These are phyloP conservation scores for Penicillium sp. DNA, from an alignment of 2,329 filamentous ascomycete species.

Conservation along the genomic window DNA sequence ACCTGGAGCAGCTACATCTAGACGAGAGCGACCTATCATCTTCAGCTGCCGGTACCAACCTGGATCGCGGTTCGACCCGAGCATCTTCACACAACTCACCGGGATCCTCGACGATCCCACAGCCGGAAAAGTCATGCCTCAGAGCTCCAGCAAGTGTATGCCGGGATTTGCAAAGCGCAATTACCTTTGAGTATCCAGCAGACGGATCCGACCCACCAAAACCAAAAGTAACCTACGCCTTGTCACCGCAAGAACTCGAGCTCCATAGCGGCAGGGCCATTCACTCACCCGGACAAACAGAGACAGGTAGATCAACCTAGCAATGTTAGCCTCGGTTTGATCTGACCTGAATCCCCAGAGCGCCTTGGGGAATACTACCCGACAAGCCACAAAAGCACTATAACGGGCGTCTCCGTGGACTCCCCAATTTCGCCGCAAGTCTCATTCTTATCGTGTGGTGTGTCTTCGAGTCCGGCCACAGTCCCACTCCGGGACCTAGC, in stretches of 20 bases:
- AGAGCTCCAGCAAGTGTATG: not conserved
- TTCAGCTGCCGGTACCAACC: too few relatives aligned
- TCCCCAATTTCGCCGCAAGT: conserved; percentile 7
- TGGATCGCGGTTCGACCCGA: too few relatives aligned
- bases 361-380: conserved; percentile 7
- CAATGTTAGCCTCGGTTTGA: not conserved
- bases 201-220: conserved; percentile 3
- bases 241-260: conserved; percentile 1
- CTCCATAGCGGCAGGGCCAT: not conserved
- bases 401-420: conserved; percentile 1
- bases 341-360: conserved; percentile 3
- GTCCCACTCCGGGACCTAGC: conserved; percentile 20
- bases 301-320: not conserved
- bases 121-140: conserved; percentile 3
- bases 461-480: conserved; percentile 15
- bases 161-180: not conserved
- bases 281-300: not conserved
- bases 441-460: conserved; percentile 14
- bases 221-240: conserved; percentile 8
- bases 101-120: not conserved
- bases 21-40: not conserved
- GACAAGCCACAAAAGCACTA: conserved; percentile 4
- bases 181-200: not conserved
- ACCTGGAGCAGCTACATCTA: conserved; percentile 20
- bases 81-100: too few relatives aligned